These are phyloP conservation scores for Wickerhamomyces subpelliculosus DNA, from an alignment of 805 yeast genomes.

Conservation along the genomic window DNA sequence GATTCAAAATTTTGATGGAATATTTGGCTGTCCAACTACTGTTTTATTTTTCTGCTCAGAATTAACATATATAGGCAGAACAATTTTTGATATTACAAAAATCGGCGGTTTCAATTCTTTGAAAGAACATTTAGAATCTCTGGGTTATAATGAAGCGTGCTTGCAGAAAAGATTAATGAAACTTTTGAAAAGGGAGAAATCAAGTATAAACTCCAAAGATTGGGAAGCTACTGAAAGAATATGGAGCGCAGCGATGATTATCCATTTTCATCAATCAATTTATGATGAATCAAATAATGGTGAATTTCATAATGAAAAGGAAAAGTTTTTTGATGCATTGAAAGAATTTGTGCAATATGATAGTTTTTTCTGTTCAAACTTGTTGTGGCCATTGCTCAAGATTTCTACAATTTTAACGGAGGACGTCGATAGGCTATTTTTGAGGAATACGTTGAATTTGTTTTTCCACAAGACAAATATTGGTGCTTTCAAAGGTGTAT, in stretches of 20 bases:
- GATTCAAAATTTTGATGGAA: conserved; percentile 7
- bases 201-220: background rate
- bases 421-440: background rate
- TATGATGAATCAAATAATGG: background rate
- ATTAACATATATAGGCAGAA: conserved; percentile 1
- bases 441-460: background rate
- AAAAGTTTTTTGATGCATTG: background rate
- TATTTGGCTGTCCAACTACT: conserved; percentile 9
- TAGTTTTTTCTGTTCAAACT: conserved; percentile 3
- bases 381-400: conserved; percentile 2
- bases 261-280: background rate
- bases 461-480: conserved; percentile 3
- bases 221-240: conserved; percentile 4
- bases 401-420: background rate
- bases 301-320: background rate
- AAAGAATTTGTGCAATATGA: background rate
- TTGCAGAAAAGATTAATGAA: background rate
- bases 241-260: conserved; percentile 3
- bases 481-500: conserved; percentile 3
- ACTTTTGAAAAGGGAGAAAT: background rate
- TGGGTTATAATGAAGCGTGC: background rate
- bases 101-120: background rate
- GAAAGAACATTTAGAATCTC: background rate
- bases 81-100: background rate
- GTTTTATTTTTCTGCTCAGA: conserved; percentile 8